phyloP scores from a whole-genome alignment of 768 basidiomycete genomes.

The Omphalotus guepiniiformis region DNA sequence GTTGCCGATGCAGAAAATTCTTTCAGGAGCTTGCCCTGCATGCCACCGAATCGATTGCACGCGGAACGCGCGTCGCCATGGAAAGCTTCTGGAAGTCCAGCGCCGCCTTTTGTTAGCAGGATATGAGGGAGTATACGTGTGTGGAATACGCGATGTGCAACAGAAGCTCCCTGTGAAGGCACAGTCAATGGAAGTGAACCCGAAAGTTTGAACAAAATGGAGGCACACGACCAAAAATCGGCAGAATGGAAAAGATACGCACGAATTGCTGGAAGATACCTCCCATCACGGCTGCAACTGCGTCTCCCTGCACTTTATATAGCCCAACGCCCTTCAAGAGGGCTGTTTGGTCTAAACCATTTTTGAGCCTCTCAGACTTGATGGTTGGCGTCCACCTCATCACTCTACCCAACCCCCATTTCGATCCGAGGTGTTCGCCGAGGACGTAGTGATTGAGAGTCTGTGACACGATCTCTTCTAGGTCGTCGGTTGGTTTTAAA shows the following conservation, averaged over 20 bases:
- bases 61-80: constrained; percentile 42
- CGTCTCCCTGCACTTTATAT: constrained; percentile 74
- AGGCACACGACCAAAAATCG: constrained; percentile 4
- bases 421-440: constrained; percentile 68
- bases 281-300: constrained; percentile 72
- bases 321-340: constrained; percentile 57
- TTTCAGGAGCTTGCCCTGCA: constrained; percentile 27
- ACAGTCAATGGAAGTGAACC: too few species aligned
- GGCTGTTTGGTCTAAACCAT: constrained; percentile 22
- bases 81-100: constrained; percentile 44
- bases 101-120: constrained; percentile 21
- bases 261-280: constrained; percentile 81
- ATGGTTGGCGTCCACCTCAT: constrained; percentile 72
- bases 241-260: constrained; percentile 23
- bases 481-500: constrained; percentile 45
- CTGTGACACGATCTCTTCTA: constrained; percentile 51
- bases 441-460: constrained; percentile 67
- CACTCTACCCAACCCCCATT: constrained; percentile 71
- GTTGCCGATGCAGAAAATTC: background rate
- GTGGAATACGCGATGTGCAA: constrained; percentile 48
- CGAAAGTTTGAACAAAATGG: constrained; percentile 9
- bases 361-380: constrained; percentile 29
- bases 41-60: constrained; percentile 49
- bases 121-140: constrained; percentile 44
- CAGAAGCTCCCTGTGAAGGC: constrained; percentile 40